phyloP scores from a whole-genome alignment of 2,329 filamentous ascomycete species.

The Xylaria sp. region DNA sequence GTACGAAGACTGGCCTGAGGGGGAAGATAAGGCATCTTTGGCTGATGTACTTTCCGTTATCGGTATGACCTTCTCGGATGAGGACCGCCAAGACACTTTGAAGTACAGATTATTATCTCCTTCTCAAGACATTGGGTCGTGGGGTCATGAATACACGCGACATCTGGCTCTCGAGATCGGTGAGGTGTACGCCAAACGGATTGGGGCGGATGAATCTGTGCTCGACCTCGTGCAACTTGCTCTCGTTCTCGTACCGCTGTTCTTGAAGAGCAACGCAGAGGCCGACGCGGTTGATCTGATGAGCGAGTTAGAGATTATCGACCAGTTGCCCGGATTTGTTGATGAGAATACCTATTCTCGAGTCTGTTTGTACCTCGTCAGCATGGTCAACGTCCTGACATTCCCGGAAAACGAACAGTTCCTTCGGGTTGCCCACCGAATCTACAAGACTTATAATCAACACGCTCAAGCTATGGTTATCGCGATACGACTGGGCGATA shows the following conservation, averaged over 20 bases:
- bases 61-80: constrained; percentile 98
- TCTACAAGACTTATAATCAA: constrained; percentile 93
- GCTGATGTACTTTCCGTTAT: constrained; percentile 97
- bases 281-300: constrained; percentile 96
- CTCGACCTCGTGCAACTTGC: constrained; percentile 87
- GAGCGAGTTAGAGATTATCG: constrained; percentile 97
- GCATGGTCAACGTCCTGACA: constrained; percentile 96
- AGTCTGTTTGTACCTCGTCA: constrained; percentile 97
- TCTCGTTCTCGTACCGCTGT: constrained; percentile 85
- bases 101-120: constrained; percentile 93
- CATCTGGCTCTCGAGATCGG: constrained; percentile 96
- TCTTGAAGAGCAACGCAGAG: constrained; percentile 96
- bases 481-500: constrained; percentile 90
- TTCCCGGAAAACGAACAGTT: constrained; percentile 98
- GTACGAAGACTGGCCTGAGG: constrained; percentile 86
- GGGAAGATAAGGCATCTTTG: constrained; percentile 84
- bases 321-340: constrained; percentile 84
- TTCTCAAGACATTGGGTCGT: constrained; percentile 90
- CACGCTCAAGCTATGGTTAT: constrained; percentile 92
- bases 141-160: constrained; percentile 98
- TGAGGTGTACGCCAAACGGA: constrained; percentile 86
- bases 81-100: constrained; percentile 92
- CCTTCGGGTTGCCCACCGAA: constrained; percentile 87
- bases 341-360: constrained; percentile 93
- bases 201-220: constrained; percentile 82